Base-by-base conservation (phyloP, 352 stramenopile genomes). In the Globisporangium nodosum region DNA sequence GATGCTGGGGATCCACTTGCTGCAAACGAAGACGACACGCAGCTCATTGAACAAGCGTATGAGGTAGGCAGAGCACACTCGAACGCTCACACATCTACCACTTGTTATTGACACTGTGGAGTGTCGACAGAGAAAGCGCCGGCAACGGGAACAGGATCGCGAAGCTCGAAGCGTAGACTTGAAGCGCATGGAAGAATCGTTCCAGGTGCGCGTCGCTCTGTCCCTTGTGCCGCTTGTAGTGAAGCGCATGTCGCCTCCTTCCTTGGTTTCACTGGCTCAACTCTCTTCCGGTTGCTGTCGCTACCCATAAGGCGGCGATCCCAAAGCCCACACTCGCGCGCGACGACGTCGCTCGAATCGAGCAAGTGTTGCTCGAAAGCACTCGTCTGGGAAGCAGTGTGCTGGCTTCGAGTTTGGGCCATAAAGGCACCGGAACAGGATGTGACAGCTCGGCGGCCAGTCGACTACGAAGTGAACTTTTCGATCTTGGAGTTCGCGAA, bases 401-500 rank as follows among this genome's bases (percentile, higher is more conserved):
- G 0, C 8, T 40, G 8, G 35, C 6, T 40, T 40, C 35, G 35
- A 15, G 12, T 40, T 15, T 40, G 35, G 11, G 12, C 6, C 35
- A 15, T 15, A 42, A 24, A 66, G 43, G 49, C n/a, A 51, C 78
- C 15, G 58, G 48, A 18, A 15, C 40, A 33, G 2, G 43, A 37
- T n/a, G 24, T 47, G 4, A 50, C 11, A 9, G 64, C 40, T 54
- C 49, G 0, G 30, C 65, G 15, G 47, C 63, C 1, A 73, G 35
- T 64, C 55, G 61, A 31, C 61, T 87, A 1, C 74, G 73, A 5
- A 54, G 66, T 7, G 73, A 87, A 13, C 43, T 87, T 6, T 84
- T 87, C 50, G 66, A 82, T n/a, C 46, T 87, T 6, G 71, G 77
- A 18, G 73, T 85, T 11, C 76, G 77, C 27, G 69, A 84, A 42